Percentiles rank a stretch among this genome's conserved stretches.
Evolutionary conservation across 2,329 filamentous ascomycete species (phyloP).

Genomic region (Monilinia fructigena): DNA sequence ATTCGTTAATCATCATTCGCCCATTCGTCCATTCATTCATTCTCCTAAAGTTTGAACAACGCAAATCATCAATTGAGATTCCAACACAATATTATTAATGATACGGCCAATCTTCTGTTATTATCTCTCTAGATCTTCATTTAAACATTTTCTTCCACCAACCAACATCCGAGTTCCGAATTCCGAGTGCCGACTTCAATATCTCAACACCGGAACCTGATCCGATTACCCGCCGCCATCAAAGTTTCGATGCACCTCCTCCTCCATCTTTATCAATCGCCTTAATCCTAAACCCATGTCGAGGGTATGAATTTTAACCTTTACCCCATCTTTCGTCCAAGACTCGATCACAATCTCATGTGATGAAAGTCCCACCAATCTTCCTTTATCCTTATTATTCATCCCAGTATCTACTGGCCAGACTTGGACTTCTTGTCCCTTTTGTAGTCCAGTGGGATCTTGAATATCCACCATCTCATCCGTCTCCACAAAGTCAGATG

Average conservation of each 20-base stretch:
- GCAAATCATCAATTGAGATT: not conserved
- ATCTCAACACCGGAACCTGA: no score
- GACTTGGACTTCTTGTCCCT: slow-evolving; percentile 54
- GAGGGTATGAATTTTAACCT: slow-evolving; percentile 58
- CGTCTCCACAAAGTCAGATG: slow-evolving; percentile 48
- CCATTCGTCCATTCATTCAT: no score
- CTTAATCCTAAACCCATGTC: slow-evolving; percentile 55
- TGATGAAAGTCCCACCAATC: slow-evolving; percentile 51
- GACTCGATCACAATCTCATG: slow-evolving; percentile 60
- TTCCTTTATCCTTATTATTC: slow-evolving; percentile 57
- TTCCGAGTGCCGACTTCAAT: no score
- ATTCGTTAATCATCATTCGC: no score
- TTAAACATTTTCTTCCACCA: not conserved
- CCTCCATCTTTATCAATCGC: slow-evolving; percentile 17
- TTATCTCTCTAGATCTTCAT: not conserved
- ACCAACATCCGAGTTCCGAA: not conserved
- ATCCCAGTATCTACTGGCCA: slow-evolving; percentile 63
- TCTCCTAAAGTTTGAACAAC: no score
- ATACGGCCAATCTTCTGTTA: not conserved
- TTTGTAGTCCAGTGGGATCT: slow-evolving; percentile 54
- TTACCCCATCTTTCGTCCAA: slow-evolving; percentile 43
- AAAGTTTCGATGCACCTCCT: slow-evolving; percentile 24
- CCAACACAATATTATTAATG: not conserved
- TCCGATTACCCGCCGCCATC: not conserved
- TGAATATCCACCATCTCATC: slow-evolving; percentile 46